phyloP scores from a whole-genome alignment of 805 yeast genomes.

The Yarrowia sp. region DNA sequence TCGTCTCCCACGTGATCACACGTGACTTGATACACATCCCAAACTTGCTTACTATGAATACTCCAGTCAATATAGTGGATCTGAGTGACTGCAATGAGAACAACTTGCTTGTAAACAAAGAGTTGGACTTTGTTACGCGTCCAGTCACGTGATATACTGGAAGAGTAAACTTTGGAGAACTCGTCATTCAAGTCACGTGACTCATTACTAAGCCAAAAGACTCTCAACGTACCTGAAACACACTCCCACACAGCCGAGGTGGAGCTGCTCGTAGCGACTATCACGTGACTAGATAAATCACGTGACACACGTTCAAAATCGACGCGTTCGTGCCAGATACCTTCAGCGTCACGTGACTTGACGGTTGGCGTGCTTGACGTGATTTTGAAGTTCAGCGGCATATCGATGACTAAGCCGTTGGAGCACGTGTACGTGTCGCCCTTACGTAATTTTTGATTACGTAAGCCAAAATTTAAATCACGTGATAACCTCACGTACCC shows the following conservation, averaged over 20 bases:
- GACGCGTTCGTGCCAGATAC: not conserved
- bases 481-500: not conserved
- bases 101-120: not conserved
- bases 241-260: not conserved
- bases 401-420: not conserved
- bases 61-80: constrained; percentile 1
- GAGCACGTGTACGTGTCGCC: not conserved
- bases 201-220: not conserved
- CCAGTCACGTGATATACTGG: not conserved
- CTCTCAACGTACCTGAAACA: not conserved
- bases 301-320: not conserved
- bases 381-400: not conserved
- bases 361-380: not conserved
- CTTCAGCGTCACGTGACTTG: constrained; percentile 1
- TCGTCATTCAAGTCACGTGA: not conserved
- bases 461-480: not conserved
- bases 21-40: not conserved
- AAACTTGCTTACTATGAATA: not conserved
- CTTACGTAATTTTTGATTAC: not conserved
- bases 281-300: not conserved
- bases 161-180: not conserved
- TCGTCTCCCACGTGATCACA: not conserved
- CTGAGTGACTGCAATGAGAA: not conserved
- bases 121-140: not conserved
- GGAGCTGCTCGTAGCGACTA: not conserved